Conservation (phyloP, 257 asterid species). For the Petunia secreta region DNA sequence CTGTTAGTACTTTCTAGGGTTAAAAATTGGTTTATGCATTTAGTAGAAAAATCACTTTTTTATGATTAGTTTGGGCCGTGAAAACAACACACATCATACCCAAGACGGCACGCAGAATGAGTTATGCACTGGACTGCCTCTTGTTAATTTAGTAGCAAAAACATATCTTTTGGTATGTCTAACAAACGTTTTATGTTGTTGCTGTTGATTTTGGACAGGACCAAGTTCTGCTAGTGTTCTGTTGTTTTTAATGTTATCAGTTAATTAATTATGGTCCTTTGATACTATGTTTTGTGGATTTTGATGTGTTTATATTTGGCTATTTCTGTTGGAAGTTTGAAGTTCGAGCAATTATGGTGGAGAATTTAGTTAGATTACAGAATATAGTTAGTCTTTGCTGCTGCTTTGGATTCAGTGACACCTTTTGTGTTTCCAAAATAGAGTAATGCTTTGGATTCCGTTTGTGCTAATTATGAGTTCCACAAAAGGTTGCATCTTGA, state of each 20-base stretch:
- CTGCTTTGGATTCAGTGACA: slow-evolving; percentile 18
- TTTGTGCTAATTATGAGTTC: not conserved
- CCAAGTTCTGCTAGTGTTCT: not conserved
- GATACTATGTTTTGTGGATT: no score
- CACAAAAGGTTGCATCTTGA: not conserved
- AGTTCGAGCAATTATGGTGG: not conserved
- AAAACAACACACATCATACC: no score
- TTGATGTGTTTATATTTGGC: not conserved
- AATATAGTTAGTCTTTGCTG: not conserved
- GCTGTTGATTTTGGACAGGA: not conserved
- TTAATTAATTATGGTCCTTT: not conserved
- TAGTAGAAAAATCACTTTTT: no score
- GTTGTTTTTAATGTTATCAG: not conserved
- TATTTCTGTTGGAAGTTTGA: not conserved
- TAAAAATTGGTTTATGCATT: no score
- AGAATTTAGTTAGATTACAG: no score
- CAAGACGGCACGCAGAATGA: no score
- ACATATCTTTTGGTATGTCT: not conserved
- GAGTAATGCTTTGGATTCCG: not conserved
- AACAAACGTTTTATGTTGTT: not conserved
- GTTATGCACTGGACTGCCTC: no score
- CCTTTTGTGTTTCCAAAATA: not conserved
- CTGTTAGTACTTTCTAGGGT: not conserved
- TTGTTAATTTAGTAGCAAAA: not conserved
- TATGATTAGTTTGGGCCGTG: no score